Conservation (phyloP, 1,284 basidiomycete genomes). For the Moesziomyces antarcticus region DNA sequence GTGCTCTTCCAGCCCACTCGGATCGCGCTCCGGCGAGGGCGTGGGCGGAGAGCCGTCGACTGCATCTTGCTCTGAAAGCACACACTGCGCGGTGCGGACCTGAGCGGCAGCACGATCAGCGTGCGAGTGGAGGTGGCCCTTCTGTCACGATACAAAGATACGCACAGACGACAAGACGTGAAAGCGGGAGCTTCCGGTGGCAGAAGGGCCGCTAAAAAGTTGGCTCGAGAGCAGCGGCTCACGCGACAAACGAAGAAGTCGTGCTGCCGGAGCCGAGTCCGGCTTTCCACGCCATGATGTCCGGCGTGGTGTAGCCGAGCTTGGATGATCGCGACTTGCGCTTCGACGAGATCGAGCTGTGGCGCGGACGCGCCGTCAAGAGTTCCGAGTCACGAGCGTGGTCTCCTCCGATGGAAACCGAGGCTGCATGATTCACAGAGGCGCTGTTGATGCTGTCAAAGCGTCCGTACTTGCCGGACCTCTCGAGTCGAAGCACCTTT, state of each 20-base stretch:
- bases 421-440: neutral
- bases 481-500: constrained; percentile 8
- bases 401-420: constrained; percentile 2
- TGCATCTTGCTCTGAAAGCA: neutral
- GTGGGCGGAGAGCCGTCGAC: constrained; percentile 10
- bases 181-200: neutral
- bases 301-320: constrained; percentile 28
- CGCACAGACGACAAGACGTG: neutral
- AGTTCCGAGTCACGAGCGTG: neutral
- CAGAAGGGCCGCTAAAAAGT: neutral
- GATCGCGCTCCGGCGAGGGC: neutral
- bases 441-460: constrained; percentile 4
- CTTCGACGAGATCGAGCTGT: constrained; percentile 7
- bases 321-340: constrained; percentile 14
- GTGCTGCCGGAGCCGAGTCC: constrained; percentile 10
- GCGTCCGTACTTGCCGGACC: constrained; percentile 2
- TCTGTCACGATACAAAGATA: neutral
- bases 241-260: neutral
- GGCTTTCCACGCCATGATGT: constrained; percentile 40
- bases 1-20: constrained; percentile 6
- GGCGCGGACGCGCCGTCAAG: constrained; percentile 2
- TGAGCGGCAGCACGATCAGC: neutral
- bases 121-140: neutral
- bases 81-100: too few relatives aligned
- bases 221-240: neutral